phyloP scores from a whole-genome alignment of 164 flowering plant species.

The Brasenia schreberi region DNA sequence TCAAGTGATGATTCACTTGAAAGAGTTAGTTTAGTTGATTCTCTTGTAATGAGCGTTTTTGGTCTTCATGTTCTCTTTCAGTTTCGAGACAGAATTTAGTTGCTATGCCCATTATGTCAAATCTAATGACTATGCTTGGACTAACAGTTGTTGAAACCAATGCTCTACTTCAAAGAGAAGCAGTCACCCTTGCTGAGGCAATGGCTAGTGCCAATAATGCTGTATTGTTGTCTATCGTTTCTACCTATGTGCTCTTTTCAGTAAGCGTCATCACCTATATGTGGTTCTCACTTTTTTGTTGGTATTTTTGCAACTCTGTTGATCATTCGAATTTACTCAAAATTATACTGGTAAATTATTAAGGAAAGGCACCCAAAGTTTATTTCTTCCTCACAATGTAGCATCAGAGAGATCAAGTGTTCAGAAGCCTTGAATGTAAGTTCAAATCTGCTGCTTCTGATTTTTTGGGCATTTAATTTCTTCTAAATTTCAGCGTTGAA shows the following conservation, averaged over 20 bases:
- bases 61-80: neutral
- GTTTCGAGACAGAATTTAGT: no score
- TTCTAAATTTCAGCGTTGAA: no score
- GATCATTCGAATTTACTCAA: neutral
- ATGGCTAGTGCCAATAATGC: conserved; percentile 70
- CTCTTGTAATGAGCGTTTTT: neutral
- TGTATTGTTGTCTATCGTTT: conserved; percentile 55
- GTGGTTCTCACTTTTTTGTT: neutral
- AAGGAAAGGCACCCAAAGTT: conserved; percentile 51
- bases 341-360: conserved; percentile 8
- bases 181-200: conserved; percentile 87
- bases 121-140: neutral
- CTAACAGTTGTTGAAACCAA: conserved; percentile 70
- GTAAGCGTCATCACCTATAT: conserved; percentile 31
- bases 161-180: conserved; percentile 53
- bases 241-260: conserved; percentile 46
- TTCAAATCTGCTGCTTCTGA: neutral
- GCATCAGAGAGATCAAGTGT: conserved; percentile 32
- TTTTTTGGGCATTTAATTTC: neutral
- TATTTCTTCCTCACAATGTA: conserved; percentile 22
- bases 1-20: no score
- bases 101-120: no score
- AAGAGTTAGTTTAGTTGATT: neutral
- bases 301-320: neutral
- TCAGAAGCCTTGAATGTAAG: conserved; percentile 46